Evolutionary conservation across 768 basidiomycete genomes (phyloP), one percentile per base, ranked within the genome.

Genomic region (Mycena galericulata): DNA sequence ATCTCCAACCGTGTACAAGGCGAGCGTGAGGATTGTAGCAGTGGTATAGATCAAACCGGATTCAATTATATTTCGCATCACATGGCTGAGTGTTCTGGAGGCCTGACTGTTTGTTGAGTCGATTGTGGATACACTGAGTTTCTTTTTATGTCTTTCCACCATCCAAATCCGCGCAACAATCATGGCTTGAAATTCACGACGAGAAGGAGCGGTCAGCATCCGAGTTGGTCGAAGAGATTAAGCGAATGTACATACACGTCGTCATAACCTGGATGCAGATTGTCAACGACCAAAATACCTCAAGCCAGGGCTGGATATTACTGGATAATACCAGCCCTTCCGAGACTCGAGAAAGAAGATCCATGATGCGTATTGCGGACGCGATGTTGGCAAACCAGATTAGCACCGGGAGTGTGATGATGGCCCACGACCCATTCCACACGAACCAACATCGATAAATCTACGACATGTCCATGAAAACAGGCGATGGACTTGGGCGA

Each of bases 391-490:
- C 36, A 8, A 59, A 14, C 34, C 40, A 59, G 11, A 59, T 20
- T 34, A 41, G 11, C 12, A 59, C 7, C 11, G 57, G 57, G 17
- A 43, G 14, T 11, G 41, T 24, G 40, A 43, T 59, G 17, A 59
- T 36, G 18, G n/a, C n/a, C 26, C 41, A 59, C 8, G 32, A 27
- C 20, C 36, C 18, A 20, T 59, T 38, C 32, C 40, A 59, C 34
- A 59, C 10, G 36, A 43, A 38, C 32, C 36, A 59, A 36, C 57
- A 59, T 12, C 57, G 57, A 24, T 59, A 59, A 8, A 59, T 59
- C 57, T 59, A 43, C 36, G 41, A 59, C 22, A n/a, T n/a, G n/a
- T n/a, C n/a, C n/a, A n/a, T n/a, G n/a, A 43, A n/a, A 9, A 18
- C 10, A 10, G 38, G 18, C 26, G 26, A 17, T 38, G 10, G 18